These are phyloP conservation scores for Rhodotorula graminis DNA, from an alignment of 768 basidiomycete species.

Conservation along the genomic window DNA sequence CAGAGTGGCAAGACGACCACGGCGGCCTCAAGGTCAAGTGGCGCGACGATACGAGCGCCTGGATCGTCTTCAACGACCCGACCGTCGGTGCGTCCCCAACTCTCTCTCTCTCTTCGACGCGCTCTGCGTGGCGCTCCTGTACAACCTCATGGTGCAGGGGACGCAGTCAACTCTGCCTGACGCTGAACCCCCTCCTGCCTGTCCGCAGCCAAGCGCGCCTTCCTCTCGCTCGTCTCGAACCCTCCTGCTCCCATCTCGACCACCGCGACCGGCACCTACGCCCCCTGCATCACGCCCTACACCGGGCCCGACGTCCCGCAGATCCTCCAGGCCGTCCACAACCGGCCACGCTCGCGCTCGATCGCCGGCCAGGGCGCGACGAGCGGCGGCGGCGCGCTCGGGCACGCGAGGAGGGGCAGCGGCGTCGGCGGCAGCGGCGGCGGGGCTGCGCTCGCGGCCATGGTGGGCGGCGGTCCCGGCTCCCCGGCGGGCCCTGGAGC, in stretches of 20 bases:
- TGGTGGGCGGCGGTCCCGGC: background rate
- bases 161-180: too few species aligned
- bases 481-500: too few species aligned
- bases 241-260: conserved; percentile 54
- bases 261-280: conserved; percentile 6
- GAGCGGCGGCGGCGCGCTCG: background rate
- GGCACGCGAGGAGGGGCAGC: conserved; percentile 14
- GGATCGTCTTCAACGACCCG: conserved; percentile 91
- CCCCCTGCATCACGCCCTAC: conserved; percentile 68
- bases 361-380: conserved; percentile 5
- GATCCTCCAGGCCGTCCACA: conserved; percentile 49
- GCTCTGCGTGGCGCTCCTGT: too few species aligned
- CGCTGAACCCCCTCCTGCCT: conserved; percentile 2
- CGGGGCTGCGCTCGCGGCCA: background rate
- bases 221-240: conserved; percentile 79
- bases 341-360: conserved; percentile 40
- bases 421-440: conserved; percentile 16
- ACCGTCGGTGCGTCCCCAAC: conserved; percentile 64
- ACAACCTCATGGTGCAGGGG: too few species aligned
- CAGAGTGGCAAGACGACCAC: conserved; percentile 74
- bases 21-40: conserved; percentile 99
- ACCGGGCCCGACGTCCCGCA: conserved; percentile 85
- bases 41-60: conserved; percentile 90
- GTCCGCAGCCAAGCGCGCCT: conserved; percentile 79
- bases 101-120: background rate